phyloP scores from a whole-genome alignment of 306 rosid species.

The Cajanus cajan region DNA sequence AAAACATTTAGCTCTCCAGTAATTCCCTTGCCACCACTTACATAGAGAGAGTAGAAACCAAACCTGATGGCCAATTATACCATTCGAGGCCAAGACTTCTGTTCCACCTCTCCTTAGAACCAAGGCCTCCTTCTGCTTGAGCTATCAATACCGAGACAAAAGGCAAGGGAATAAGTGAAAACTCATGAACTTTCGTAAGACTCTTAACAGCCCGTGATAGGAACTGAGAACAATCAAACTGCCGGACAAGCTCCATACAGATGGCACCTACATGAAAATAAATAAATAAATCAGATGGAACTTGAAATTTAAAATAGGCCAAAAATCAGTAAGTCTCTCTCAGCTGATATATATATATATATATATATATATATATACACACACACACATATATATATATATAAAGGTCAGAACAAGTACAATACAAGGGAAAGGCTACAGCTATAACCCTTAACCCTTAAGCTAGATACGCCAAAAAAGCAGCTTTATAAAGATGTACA shows the following conservation, averaged over 20 bases:
- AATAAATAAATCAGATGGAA: slow-evolving; percentile 14
- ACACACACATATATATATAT: too few relatives aligned
- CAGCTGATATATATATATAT: too few relatives aligned
- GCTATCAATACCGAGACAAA: slow-evolving; percentile 64
- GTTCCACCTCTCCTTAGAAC: slow-evolving; percentile 80
- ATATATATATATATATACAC: too few relatives aligned
- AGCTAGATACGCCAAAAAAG: too few relatives aligned
- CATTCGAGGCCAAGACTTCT: slow-evolving; percentile 71
- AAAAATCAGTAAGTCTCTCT: too few relatives aligned
- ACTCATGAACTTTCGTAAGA: slow-evolving; percentile 57
- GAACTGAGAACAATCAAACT: slow-evolving; percentile 37
- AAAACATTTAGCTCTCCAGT: not conserved
- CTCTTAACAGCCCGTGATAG: slow-evolving; percentile 60
- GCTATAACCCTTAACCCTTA: too few relatives aligned
- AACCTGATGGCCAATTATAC: slow-evolving; percentile 93
- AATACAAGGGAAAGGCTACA: too few relatives aligned
- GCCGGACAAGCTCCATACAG: slow-evolving; percentile 78
- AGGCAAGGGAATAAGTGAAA: slow-evolving; percentile 60
- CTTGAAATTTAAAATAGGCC: too few relatives aligned
- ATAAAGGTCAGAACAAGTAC: too few relatives aligned
- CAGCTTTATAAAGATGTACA: too few relatives aligned
- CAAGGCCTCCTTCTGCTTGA: slow-evolving; percentile 89
- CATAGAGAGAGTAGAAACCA: slow-evolving; percentile 29
- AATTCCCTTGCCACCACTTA: slow-evolving; percentile 3
- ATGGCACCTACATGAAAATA: slow-evolving; percentile 55